Conservation (phyloP, 305 asterid species). For the Plantago lanceolata region DNA sequence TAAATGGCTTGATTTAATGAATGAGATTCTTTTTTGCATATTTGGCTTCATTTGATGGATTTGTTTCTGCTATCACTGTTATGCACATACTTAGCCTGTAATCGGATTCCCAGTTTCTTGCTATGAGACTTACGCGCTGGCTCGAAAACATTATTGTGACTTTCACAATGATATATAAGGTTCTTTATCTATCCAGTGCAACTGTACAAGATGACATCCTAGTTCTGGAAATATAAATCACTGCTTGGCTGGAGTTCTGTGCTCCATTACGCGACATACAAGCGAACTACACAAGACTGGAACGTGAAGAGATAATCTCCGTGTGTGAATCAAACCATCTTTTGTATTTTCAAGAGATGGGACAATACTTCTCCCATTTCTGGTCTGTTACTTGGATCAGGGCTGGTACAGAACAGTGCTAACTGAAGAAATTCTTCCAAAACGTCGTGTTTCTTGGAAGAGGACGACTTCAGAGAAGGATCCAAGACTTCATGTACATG, state of each 20-base stretch:
- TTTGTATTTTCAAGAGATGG: constrained; percentile 49
- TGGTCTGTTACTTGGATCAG: constrained; percentile 62
- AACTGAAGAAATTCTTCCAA: constrained; percentile 50
- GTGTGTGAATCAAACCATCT: constrained; percentile 22
- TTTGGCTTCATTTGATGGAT: background rate
- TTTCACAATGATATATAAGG: too few species aligned
- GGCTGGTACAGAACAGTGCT: constrained; percentile 60
- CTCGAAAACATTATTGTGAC: too few species aligned
- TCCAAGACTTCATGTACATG: constrained; percentile 43
- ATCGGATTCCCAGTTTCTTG: too few species aligned
- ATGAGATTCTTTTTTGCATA: background rate
- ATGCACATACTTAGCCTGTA: too few species aligned
- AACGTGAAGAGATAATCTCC: background rate
- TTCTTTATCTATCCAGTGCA: too few species aligned
- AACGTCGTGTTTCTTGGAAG: constrained; percentile 39
- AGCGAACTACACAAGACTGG: too few species aligned
- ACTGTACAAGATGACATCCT: too few species aligned
- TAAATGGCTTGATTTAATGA: constrained; percentile 12
- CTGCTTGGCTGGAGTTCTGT: too few species aligned
- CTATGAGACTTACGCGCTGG: too few species aligned
- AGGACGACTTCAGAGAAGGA: constrained; percentile 38
- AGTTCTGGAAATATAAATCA: too few species aligned
- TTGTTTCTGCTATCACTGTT: too few species aligned
- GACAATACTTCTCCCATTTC: constrained; percentile 58
- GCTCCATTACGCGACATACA: too few species aligned